These are phyloP conservation scores for Amauroascus verrucosus DNA, from an alignment of 2,329 filamentous ascomycete genomes.

Conservation along the genomic window DNA sequence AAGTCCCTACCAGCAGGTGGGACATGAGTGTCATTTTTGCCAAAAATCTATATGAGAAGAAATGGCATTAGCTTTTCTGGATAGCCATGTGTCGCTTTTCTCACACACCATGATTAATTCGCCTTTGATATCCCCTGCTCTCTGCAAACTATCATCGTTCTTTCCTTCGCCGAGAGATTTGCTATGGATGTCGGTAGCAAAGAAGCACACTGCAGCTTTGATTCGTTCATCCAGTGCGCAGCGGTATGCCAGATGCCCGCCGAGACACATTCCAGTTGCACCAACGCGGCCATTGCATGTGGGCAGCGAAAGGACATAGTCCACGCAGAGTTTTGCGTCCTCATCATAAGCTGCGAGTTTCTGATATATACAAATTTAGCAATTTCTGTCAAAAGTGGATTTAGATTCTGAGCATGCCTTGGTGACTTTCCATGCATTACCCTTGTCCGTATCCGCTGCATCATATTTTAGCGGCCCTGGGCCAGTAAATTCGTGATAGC, in stretches of 20 bases:
- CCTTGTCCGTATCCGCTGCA: constrained; percentile 72
- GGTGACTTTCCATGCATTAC: constrained; percentile 74
- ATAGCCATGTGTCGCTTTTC: not conserved
- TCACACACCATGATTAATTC: constrained; percentile 60
- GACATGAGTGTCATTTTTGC: constrained; percentile 83
- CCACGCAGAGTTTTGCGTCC: constrained; percentile 58
- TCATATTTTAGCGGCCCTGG: constrained; percentile 79
- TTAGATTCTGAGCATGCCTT: constrained; percentile 44
- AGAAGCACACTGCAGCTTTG: constrained; percentile 71
- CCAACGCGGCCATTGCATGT: constrained; percentile 76
- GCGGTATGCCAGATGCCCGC: constrained; percentile 72
- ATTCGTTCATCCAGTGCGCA: constrained; percentile 67
- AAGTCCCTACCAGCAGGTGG: constrained; percentile 71
- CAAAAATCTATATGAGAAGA: constrained; percentile 56
- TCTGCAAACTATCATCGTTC: constrained; percentile 51
- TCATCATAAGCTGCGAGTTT: constrained; percentile 78
- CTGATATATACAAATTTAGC: constrained; percentile 33
- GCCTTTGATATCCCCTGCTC: constrained; percentile 58
- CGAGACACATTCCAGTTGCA: constrained; percentile 82
- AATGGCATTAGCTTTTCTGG: not conserved
- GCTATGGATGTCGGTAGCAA: constrained; percentile 82
- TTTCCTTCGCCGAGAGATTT: constrained; percentile 61
- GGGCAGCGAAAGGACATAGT: constrained; percentile 58
- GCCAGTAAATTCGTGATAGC: constrained; percentile 78
- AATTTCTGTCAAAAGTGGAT: not conserved